Conservation (phyloP, 352 stramenopile genomes). For the Pythium insidiosum region DNA sequence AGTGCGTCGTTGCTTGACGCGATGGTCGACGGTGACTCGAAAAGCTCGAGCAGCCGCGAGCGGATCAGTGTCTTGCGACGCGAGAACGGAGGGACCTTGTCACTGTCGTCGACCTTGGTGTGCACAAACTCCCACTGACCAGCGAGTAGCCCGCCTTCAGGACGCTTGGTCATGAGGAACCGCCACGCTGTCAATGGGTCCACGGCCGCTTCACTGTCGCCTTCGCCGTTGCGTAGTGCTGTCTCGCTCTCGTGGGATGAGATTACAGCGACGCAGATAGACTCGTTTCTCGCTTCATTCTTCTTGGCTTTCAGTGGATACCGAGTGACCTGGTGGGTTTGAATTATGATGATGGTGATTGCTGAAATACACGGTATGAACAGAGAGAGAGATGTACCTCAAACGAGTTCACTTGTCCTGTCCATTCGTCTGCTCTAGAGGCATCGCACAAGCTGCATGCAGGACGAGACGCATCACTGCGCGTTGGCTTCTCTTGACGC, state of each 20-base stretch:
- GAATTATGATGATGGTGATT: too few relatives aligned
- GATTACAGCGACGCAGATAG: conserved; percentile 67
- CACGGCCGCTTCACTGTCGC: conserved; percentile 1
- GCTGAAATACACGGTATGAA: too few relatives aligned
- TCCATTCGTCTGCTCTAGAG: too few relatives aligned
- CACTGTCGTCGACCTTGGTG: conserved; percentile 51
- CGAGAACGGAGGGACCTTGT: conserved; percentile 54
- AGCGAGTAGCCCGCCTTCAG: conserved; percentile 61
- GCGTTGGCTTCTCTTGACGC: too few relatives aligned
- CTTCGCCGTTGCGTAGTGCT: too few relatives aligned
- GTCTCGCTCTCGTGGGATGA: too few relatives aligned
- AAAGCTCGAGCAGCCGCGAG: conserved; percentile 22
- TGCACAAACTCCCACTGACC: conserved; percentile 88
- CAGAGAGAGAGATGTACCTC: too few relatives aligned
- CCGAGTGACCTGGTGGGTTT: conserved; percentile 72
- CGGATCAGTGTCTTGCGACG: conserved; percentile 56
- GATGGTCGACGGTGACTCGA: conserved; percentile 18
- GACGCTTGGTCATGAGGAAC: conserved; percentile 76
- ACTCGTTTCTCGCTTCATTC: conserved; percentile 64
- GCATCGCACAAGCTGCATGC: too few relatives aligned
- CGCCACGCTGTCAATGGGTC: conserved; percentile 26
- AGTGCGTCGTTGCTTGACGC: conserved; percentile 12
- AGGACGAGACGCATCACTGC: too few relatives aligned
- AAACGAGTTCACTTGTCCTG: too few relatives aligned
- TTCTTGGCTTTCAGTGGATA: conserved; percentile 83